Evolutionary conservation across 148 eudicot species (phyloP), one percentile per base, ranked within the genome.

Genomic region (Talinum fruticosum): DNA sequence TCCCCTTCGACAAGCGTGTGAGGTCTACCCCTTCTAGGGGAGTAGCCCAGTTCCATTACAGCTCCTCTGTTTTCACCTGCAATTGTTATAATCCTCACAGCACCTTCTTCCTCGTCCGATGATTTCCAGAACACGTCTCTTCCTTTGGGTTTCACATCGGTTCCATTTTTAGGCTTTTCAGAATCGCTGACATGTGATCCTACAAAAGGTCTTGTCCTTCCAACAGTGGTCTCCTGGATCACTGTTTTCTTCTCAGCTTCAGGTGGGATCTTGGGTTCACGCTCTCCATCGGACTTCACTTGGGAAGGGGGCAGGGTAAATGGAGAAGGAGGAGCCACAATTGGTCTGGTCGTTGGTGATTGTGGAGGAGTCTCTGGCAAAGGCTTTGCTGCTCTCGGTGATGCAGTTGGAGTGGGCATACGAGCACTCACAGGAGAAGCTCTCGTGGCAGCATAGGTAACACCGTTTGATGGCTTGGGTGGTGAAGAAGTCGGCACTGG

Each of bases 11-110:
- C 57, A 51, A 2, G 26, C 29, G 26, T 28, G 13, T 51, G 57
- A 51, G 28, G 10, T 4, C 32, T 28, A 2, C 66, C 15, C 66
- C 82, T 78, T 76, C 81, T 85, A 14, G 73, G 65, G 8, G 87
- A 77, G 78, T 82, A 82, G 10, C 86, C 85, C 33, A 92, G 75
- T 51, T 87, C 90, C 97, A 90, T 92, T 33, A 92, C 57, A 19
- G 94, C 97, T 28, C 97, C 97, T 79, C 68, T 86, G 86, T 92
- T 92, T 74, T 90, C 92, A 54, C 97, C 97, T 28, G 91, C 80
- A 62, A 90, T 82, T 21, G 90, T 83, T 76, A 90, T 77, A 5
- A 87, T 24, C 37, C 89, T 85, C 85, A 77, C 72, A 4, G 84
- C 85, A 8, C 19, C 71, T 26, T 85, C 84, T 61, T 86, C 88